phyloP scores from a whole-genome alignment of 768 basidiomycete genomes.

The Rhodotorula toruloides region DNA sequence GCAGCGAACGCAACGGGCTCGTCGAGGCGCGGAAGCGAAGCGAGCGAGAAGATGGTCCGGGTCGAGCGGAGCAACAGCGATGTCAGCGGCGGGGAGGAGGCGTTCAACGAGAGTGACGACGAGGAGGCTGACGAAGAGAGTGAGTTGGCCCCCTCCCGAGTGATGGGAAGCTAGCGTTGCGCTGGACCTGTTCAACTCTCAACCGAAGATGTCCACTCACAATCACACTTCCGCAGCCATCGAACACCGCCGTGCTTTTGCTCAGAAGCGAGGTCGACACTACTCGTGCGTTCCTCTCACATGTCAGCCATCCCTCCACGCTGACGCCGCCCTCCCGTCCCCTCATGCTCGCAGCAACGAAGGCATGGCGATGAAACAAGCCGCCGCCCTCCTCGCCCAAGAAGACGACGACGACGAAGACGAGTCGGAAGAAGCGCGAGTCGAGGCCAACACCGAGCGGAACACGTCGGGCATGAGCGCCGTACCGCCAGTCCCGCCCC shows the following conservation, averaged over 20 bases:
- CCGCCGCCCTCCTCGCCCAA: conserved; percentile 15
- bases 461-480: background rate
- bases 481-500: conserved; percentile 15
- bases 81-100: background rate
- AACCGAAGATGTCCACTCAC: background rate
- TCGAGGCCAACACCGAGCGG: conserved; percentile 14
- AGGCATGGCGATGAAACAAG: conserved; percentile 33
- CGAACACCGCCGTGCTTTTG: conserved; percentile 33
- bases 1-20: background rate
- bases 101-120: conserved; percentile 17
- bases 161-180: too few species aligned
- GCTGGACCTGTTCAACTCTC: background rate
- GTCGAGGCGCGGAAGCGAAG: conserved; percentile 16
- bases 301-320: background rate
- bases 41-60: conserved; percentile 39
- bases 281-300: conserved; percentile 17
- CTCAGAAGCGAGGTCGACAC: conserved; percentile 25
- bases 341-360: background rate
- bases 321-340: background rate
- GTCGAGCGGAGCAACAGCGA: conserved; percentile 23
- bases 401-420: conserved; percentile 27
- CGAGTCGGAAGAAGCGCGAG: background rate
- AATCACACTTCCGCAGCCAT: conserved; percentile 8
- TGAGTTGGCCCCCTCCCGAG: conserved; percentile 2
- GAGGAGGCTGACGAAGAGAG: conserved; percentile 34